These are phyloP conservation scores for Neoarthrinium moseri DNA, from an alignment of 2,329 filamentous ascomycete genomes.

Conservation along the genomic window DNA sequence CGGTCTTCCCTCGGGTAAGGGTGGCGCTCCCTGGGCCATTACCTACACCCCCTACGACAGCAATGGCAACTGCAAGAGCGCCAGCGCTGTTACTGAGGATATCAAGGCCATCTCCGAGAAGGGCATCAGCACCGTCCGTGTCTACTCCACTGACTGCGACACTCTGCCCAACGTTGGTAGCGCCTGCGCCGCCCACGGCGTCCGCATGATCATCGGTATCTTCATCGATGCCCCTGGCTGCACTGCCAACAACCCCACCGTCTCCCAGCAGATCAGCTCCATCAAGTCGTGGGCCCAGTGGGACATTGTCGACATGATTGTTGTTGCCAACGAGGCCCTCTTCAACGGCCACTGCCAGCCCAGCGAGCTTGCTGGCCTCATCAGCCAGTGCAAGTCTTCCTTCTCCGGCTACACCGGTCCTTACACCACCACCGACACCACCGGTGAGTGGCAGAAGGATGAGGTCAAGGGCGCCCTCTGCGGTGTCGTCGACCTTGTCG, in stretches of 20 bases:
- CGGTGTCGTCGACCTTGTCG: constrained; percentile 71
- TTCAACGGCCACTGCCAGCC: constrained; percentile 70
- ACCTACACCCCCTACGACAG: constrained; percentile 75
- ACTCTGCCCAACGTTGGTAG: constrained; percentile 73
- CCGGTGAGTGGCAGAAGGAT: constrained; percentile 70
- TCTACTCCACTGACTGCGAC: constrained; percentile 91
- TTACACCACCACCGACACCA: constrained; percentile 83
- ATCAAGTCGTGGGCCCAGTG: constrained; percentile 74
- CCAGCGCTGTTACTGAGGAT: constrained; percentile 56
- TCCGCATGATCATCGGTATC: constrained; percentile 84
- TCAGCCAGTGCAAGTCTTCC: constrained; percentile 62
- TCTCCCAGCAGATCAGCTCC: constrained; percentile 70
- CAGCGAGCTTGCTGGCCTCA: constrained; percentile 65
- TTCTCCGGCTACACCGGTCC: constrained; percentile 74
- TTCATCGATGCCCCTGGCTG: constrained; percentile 71
- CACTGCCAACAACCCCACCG: constrained; percentile 55
- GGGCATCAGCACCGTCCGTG: constrained; percentile 71
- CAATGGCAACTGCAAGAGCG: constrained; percentile 63
- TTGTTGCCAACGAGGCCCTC: constrained; percentile 89
- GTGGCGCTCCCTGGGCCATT: constrained; percentile 63
- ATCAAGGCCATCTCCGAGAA: constrained; percentile 60
- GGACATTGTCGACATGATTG: constrained; percentile 74
- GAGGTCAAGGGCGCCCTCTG: constrained; percentile 64
- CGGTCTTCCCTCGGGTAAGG: constrained; percentile 35
- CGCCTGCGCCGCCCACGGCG: constrained; percentile 62